Evolutionary conservation across 176 grass and related monocot species (phyloP).

Genomic region (Aegilops sharonensis): DNA sequence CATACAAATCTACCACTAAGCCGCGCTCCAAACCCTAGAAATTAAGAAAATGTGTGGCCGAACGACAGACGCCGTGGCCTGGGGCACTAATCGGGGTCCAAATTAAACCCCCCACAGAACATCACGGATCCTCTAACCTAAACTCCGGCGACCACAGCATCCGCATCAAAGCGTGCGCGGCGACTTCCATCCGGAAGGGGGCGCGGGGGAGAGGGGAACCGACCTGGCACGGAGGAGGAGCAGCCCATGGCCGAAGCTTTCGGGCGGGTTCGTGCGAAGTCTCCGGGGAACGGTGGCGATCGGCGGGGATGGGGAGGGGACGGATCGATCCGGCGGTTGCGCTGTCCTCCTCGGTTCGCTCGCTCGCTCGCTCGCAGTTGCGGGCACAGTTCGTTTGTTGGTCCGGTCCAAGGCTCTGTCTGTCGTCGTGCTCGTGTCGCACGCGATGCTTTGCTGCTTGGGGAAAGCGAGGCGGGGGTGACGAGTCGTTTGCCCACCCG

Average conservation of each 20-base stretch:
- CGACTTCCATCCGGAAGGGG: neutral
- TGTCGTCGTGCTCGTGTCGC: neutral
- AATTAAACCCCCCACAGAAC: neutral
- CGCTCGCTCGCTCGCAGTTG: neutral
- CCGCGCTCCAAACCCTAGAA: neutral
- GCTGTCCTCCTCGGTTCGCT: neutral
- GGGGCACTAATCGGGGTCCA: slow-evolving; percentile 1
- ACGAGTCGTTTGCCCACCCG: neutral
- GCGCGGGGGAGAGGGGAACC: slow-evolving; percentile 11
- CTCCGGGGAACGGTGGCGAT: neutral
- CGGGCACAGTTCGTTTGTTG: neutral
- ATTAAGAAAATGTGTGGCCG: neutral
- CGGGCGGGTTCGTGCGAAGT: neutral
- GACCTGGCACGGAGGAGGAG: slow-evolving; percentile 81
- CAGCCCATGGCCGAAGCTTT: slow-evolving; percentile 52
- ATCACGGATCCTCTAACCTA: neutral
- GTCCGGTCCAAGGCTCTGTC: neutral
- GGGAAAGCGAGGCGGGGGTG: neutral
- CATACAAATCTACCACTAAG: neutral
- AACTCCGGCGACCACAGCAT: neutral
- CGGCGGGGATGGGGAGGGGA: neutral
- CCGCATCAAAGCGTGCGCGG: neutral
- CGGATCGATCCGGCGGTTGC: neutral
- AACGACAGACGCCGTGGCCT: neutral
- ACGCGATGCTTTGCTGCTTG: slow-evolving; percentile 18